Percentiles rank a stretch among this genome's conserved stretches.
phyloP scores from a whole-genome alignment of 2,329 filamentous ascomycete genomes.

The Waltergamsia citrina region DNA sequence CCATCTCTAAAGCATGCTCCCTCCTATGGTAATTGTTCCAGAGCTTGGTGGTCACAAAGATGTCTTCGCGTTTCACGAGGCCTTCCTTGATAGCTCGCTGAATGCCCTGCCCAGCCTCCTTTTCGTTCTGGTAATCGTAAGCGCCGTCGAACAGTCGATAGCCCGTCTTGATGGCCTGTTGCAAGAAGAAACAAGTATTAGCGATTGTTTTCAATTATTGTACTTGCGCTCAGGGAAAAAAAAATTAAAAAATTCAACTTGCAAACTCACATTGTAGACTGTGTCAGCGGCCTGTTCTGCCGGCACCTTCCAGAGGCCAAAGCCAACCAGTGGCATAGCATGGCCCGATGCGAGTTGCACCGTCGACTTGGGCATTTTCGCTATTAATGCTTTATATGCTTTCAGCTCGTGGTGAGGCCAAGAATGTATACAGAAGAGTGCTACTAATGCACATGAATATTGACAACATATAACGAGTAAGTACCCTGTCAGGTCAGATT shows the following conservation, averaged over 20 bases:
- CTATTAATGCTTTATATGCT: too few species aligned
- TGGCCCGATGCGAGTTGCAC: constrained; percentile 36
- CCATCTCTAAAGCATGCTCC: constrained; percentile 63
- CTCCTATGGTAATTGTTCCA: constrained; percentile 84
- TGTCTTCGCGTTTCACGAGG: constrained; percentile 61
- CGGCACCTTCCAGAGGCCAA: constrained; percentile 63
- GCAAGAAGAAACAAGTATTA: neutral
- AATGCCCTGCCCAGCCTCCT: constrained; percentile 55
- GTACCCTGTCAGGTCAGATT: too few species aligned
- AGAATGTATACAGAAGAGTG: too few species aligned
- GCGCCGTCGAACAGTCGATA: constrained; percentile 44
- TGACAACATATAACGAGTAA: too few species aligned
- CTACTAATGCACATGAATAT: too few species aligned
- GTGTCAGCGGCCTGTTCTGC: constrained; percentile 31
- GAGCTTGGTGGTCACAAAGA: constrained; percentile 84
- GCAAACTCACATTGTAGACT: constrained; percentile 47
- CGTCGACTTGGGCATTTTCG: constrained; percentile 17
- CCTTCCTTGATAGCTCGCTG: constrained; percentile 44
- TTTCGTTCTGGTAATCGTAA: constrained; percentile 54
- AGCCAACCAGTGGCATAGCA: constrained; percentile 51
- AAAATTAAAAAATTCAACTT: too few species aligned
- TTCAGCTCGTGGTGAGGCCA: too few species aligned
- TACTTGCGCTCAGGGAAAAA: too few species aligned
- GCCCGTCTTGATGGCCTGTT: constrained; percentile 37
- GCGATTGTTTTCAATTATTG: neutral